A percentile compares a stretch with the other conserved stretches of the same genome.
Evolutionary conservation across 306 rosid genomes (phyloP).

Genomic region (Sesbania bispinosa): DNA sequence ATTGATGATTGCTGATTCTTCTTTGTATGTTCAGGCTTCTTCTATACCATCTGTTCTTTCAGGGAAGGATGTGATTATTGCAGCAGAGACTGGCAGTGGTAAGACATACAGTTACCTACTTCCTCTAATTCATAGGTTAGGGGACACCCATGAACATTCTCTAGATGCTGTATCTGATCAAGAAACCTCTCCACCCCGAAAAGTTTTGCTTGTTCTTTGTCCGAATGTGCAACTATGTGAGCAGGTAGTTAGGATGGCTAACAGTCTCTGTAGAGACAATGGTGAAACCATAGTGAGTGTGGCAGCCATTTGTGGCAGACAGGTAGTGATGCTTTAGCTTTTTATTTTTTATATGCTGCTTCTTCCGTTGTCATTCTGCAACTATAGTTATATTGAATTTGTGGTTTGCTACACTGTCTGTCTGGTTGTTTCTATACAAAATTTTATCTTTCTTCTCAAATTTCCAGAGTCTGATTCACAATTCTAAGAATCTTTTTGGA

Average conservation of each 20-base stretch:
- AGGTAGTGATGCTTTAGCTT: slow-evolving; percentile 46
- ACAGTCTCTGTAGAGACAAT: slow-evolving; percentile 57
- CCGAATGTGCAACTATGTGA: slow-evolving; percentile 90
- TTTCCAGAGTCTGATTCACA: not conserved
- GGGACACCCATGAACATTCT: slow-evolving; percentile 31
- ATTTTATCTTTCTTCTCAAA: not conserved
- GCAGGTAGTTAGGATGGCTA: slow-evolving; percentile 89
- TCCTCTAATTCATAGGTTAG: slow-evolving; percentile 68
- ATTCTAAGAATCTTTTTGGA: slow-evolving; percentile 18
- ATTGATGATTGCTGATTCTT: slow-evolving; percentile 6
- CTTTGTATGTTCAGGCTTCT: slow-evolving; percentile 67
- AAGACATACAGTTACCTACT: slow-evolving; percentile 82
- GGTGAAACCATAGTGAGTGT: slow-evolving; percentile 62
- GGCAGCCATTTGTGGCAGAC: slow-evolving; percentile 82
- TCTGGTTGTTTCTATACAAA: not conserved
- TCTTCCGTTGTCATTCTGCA: not conserved
- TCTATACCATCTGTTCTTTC: slow-evolving; percentile 73
- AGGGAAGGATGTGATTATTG: slow-evolving; percentile 80
- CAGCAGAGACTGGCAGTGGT: slow-evolving; percentile 98
- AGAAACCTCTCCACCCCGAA: slow-evolving; percentile 22
- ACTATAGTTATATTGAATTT: not conserved
- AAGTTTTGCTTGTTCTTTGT: slow-evolving; percentile 72
- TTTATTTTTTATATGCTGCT: not conserved
- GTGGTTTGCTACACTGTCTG: not conserved
- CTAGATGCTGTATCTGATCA: slow-evolving; percentile 34